Conservation (phyloP, 2,329 filamentous ascomycete genomes). For the Mycocentrospora acerina region DNA sequence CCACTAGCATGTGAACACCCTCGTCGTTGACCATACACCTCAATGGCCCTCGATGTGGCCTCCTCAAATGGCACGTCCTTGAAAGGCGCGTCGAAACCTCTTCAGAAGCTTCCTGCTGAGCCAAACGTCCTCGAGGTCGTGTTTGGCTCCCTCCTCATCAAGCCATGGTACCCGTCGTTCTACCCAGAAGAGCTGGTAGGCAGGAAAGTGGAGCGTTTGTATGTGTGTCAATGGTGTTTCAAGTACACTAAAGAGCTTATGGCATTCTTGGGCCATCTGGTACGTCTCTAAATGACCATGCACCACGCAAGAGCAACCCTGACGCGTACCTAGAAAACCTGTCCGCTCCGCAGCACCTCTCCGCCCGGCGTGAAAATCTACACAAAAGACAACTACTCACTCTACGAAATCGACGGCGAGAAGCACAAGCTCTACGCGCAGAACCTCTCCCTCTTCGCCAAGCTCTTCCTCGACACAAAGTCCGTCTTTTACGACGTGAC, state of each 20-base stretch:
- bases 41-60: conserved; percentile 27
- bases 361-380: conserved; percentile 77
- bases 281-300: conserved; percentile 1
- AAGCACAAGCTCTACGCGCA: conserved; percentile 87
- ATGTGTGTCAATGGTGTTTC: conserved; percentile 92
- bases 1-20: conserved; percentile 9
- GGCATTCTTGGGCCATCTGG: conserved; percentile 50
- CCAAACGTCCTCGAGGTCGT: conserved; percentile 87
- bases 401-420: conserved; percentile 93
- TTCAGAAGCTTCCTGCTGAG: conserved; percentile 45
- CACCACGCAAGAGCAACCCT: not conserved
- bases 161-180: conserved; percentile 90
- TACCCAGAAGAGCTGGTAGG: conserved; percentile 68
- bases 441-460: conserved; percentile 93
- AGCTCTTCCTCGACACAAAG: conserved; percentile 97
- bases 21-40: conserved; percentile 2
- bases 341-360: conserved; percentile 42
- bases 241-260: conserved; percentile 71
- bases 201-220: conserved; percentile 58
- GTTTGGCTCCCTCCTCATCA: conserved; percentile 79
- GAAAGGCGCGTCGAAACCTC: conserved; percentile 9
- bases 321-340: conserved; percentile 44
- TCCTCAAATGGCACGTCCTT: conserved; percentile 18
- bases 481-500: conserved; percentile 97
- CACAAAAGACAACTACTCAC: conserved; percentile 74